phyloP scores from a whole-genome alignment of 768 basidiomycete genomes.

The Mycena capillaripes region DNA sequence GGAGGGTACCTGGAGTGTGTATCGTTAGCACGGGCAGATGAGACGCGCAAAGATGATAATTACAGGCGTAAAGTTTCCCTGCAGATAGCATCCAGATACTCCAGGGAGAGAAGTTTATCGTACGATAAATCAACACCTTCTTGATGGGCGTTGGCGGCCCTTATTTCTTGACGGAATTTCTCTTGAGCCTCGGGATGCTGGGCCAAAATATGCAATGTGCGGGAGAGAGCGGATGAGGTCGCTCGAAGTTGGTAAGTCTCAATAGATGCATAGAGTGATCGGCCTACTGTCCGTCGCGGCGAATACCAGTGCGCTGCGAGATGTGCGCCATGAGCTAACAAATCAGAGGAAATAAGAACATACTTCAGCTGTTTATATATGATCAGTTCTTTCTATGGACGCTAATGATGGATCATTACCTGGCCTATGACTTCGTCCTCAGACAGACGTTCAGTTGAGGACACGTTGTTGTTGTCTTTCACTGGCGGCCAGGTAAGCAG shows the following conservation, averaged over 20 bases:
- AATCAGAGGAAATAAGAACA: not conserved
- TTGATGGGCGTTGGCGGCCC: slow-evolving; percentile 30
- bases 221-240: slow-evolving; percentile 47
- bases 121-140: slow-evolving; percentile 35
- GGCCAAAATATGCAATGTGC: slow-evolving; percentile 46
- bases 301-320: slow-evolving; percentile 46
- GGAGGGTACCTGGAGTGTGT: slow-evolving; percentile 37
- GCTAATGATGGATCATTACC: slow-evolving; percentile 32
- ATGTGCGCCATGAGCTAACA: not conserved
- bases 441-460: slow-evolving; percentile 44
- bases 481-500: slow-evolving; percentile 37
- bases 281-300: slow-evolving; percentile 48
- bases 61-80: slow-evolving; percentile 52
- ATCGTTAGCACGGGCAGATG: not conserved
- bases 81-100: slow-evolving; percentile 50
- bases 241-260: slow-evolving; percentile 20
- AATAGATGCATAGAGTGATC: not conserved
- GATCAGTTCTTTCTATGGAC: not conserved
- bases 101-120: slow-evolving; percentile 44
- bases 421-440: slow-evolving; percentile 50
- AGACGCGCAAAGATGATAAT: not conserved
- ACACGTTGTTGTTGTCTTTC: slow-evolving; percentile 46
- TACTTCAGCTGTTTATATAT: slow-evolving; percentile 34
- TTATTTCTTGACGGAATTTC: slow-evolving; percentile 48
- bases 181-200: slow-evolving; percentile 48